Conservation (phyloP, 2,329 filamentous ascomycete species). For the Colletotrichum tropicicola region DNA sequence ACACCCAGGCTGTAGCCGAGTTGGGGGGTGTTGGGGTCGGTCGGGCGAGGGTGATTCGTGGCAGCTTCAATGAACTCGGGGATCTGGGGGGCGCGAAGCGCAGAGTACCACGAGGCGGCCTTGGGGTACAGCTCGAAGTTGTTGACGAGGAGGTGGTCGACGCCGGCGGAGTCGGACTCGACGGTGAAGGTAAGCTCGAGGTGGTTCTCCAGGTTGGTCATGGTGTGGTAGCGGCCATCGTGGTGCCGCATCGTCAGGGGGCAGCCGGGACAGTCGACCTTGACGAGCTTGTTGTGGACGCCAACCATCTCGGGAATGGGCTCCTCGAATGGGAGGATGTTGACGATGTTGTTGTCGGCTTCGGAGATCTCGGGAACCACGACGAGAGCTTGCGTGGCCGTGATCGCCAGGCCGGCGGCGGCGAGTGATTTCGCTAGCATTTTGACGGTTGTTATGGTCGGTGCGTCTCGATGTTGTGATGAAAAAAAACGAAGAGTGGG, state of each 20-base stretch:
- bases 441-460: constrained; percentile 22
- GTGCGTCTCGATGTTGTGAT: not conserved
- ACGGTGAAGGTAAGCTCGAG: constrained; percentile 65
- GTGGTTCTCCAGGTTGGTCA: constrained; percentile 42
- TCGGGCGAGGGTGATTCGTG: constrained; percentile 40
- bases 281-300: constrained; percentile 49
- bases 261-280: constrained; percentile 64
- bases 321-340: constrained; percentile 45
- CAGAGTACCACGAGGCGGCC: constrained; percentile 53
- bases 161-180: constrained; percentile 48
- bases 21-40: constrained; percentile 41
- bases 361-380: constrained; percentile 59
- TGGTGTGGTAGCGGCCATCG: constrained; percentile 36
- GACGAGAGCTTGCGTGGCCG: constrained; percentile 56
- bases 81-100: constrained; percentile 56
- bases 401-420: constrained; percentile 43
- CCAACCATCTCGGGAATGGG: constrained; percentile 31
- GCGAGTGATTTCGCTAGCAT: constrained; percentile 45
- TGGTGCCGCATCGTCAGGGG: constrained; percentile 45
- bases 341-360: constrained; percentile 52
- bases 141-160: constrained; percentile 64
- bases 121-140: constrained; percentile 68
- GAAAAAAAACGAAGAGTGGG: not conserved
- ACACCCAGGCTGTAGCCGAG: constrained; percentile 61
- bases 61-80: constrained; percentile 43